Evolutionary conservation across 192 early-diverging fungal species (phyloP).

Genomic region (Coemansia sp.): DNA sequence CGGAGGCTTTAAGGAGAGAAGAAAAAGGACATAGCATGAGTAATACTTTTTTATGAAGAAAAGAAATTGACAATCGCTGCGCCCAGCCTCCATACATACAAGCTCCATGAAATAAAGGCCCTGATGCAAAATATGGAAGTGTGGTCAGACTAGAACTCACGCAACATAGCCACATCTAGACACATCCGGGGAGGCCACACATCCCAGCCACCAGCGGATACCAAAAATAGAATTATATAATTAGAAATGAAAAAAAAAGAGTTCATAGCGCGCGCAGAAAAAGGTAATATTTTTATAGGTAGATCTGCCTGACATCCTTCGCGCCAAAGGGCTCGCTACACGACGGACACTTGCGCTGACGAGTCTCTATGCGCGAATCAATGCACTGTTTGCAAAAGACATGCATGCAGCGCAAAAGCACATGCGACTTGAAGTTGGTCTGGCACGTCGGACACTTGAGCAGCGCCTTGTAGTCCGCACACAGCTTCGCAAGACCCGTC

Average conservation of each 20-base stretch:
- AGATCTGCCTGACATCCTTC: constrained; percentile 81
- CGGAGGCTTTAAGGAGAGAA: neutral
- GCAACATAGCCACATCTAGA: too few species aligned
- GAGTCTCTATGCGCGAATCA: constrained; percentile 79
- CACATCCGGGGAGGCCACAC: too few species aligned
- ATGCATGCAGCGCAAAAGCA: constrained; percentile 91
- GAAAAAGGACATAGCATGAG: neutral
- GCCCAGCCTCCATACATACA: too few species aligned
- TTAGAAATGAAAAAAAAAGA: too few species aligned
- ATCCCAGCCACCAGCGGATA: too few species aligned
- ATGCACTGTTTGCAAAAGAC: constrained; percentile 95
- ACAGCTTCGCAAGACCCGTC: constrained; percentile 56
- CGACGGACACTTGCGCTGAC: constrained; percentile 93
- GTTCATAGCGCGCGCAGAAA: too few species aligned
- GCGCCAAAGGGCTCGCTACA: constrained; percentile 86
- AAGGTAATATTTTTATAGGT: constrained; percentile 13
- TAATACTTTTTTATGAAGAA: too few species aligned
- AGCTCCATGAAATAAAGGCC: too few species aligned
- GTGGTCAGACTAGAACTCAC: too few species aligned
- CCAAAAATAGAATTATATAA: too few species aligned
- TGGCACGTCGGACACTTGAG: constrained; percentile 92
- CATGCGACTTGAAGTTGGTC: constrained; percentile 82
- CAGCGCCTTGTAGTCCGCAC: constrained; percentile 69
- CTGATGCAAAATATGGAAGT: too few species aligned
- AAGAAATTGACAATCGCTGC: too few species aligned